Percentiles rank a stretch among this genome's conserved stretches.
These are phyloP conservation scores for Protomyces inouyei DNA, from an alignment of 1,139 yeast genomes.

Conservation along the genomic window DNA sequence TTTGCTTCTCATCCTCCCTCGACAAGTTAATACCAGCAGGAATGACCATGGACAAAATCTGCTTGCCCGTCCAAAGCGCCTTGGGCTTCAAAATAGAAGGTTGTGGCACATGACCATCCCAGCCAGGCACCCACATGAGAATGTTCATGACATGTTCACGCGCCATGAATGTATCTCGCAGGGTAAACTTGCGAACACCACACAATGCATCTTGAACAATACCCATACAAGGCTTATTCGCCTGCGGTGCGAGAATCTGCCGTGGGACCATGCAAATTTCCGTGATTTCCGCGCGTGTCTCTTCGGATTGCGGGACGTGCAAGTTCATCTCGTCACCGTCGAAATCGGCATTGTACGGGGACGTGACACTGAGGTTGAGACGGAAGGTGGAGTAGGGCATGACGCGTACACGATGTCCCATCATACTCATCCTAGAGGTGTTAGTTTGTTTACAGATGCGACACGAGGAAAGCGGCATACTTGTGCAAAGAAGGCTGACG, in stretches of 20 bases:
- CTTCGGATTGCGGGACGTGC: slow-evolving; percentile 98
- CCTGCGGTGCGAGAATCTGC: slow-evolving; percentile 96
- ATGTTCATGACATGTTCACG: slow-evolving; percentile 94
- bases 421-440: slow-evolving; percentile 73
- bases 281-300: slow-evolving; percentile 91
- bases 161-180: slow-evolving; percentile 81
- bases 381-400: slow-evolving; percentile 99
- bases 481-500: slow-evolving; percentile 99
- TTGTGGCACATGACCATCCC: slow-evolving; percentile 98
- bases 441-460: neutral
- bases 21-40: slow-evolving; percentile 94
- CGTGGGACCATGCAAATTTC: slow-evolving; percentile 95
- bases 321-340: slow-evolving; percentile 99
- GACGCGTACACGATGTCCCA: slow-evolving; percentile 99
- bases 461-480: slow-evolving; percentile 28
- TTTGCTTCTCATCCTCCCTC: slow-evolving; percentile 84
- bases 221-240: slow-evolving; percentile 99
- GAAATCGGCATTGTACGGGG: slow-evolving; percentile 99
- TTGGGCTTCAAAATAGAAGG: slow-evolving; percentile 93
- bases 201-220: slow-evolving; percentile 97
- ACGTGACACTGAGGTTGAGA: slow-evolving; percentile 90
- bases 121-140: slow-evolving; percentile 94
- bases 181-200: slow-evolving; percentile 93
- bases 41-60: slow-evolving; percentile 82
- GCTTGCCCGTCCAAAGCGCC: slow-evolving; percentile 98